Percentiles rank a stretch among this genome's conserved stretches.
Conservation (phyloP, 1,284 basidiomycete genomes). For the Trichosporon coremiiforme region DNA sequence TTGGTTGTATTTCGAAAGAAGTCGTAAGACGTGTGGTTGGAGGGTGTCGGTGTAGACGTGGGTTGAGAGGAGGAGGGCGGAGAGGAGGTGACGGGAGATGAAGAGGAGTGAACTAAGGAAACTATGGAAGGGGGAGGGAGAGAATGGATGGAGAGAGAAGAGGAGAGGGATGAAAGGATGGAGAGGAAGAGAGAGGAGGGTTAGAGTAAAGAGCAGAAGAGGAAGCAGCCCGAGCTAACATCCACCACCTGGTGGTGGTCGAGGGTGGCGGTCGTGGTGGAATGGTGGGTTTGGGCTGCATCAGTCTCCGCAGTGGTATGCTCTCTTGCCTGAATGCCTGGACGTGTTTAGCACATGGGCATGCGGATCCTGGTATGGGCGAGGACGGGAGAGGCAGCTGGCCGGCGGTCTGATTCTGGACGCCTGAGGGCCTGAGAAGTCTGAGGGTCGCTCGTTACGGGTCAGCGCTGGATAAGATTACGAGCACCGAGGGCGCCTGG, state of each 20-base stretch:
- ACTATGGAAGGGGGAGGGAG: constrained; percentile 3
- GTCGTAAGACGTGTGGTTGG: background rate
- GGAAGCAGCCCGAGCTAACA: background rate
- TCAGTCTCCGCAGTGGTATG: background rate
- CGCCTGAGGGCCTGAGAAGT: background rate
- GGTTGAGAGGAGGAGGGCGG: constrained; percentile 2
- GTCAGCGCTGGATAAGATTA: constrained; percentile 6
- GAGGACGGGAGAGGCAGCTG: background rate
- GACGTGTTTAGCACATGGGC: constrained; percentile 13
- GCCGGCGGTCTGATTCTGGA: background rate
- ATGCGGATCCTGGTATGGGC: background rate
- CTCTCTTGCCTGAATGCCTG: background rate
- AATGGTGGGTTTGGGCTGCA: constrained; percentile 15
- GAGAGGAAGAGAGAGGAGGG: constrained; percentile 11
- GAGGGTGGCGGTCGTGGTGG: constrained; percentile 5
- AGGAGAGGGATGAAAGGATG: constrained; percentile 4
- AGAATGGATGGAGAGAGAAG: background rate
- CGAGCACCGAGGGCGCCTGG: background rate
- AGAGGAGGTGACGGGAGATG: background rate
- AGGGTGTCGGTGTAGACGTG: constrained; percentile 18
- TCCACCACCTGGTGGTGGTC: constrained; percentile 5
- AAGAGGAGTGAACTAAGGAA: constrained; percentile 2
- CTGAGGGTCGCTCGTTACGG: constrained; percentile 14
- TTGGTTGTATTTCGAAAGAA: constrained; percentile 5
- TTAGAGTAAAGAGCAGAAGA: background rate